phyloP scores from a whole-genome alignment of 2,329 filamentous ascomycete genomes.

The Botrytis elliptica region DNA sequence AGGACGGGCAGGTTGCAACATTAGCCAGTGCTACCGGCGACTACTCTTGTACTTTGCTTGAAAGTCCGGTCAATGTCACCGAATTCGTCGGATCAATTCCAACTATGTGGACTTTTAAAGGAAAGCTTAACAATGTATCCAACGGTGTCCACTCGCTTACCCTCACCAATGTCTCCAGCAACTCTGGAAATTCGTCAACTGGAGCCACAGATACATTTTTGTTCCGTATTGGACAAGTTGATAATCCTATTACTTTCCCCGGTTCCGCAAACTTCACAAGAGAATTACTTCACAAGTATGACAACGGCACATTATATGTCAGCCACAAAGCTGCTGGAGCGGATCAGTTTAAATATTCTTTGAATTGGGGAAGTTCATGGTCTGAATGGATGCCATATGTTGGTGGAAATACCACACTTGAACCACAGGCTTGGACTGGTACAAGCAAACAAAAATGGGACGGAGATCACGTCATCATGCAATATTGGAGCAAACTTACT shows the following conservation, averaged over 20 bases:
- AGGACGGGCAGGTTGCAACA: slow-evolving; percentile 44
- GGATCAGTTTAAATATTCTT: slow-evolving; percentile 60
- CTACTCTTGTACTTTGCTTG: slow-evolving; percentile 42
- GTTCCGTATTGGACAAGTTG: slow-evolving; percentile 55
- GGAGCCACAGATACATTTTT: slow-evolving; percentile 59
- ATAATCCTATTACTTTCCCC: slow-evolving; percentile 61
- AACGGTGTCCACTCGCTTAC: slow-evolving; percentile 61
- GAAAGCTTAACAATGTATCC: slow-evolving; percentile 53
- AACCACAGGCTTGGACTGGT: slow-evolving; percentile 55
- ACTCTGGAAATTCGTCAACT: slow-evolving; percentile 46
- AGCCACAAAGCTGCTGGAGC: slow-evolving; percentile 61
- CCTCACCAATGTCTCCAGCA: slow-evolving; percentile 50
- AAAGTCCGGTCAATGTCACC: slow-evolving; percentile 41
- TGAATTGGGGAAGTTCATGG: slow-evolving; percentile 59
- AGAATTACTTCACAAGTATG: slow-evolving; percentile 48
- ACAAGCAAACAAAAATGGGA: slow-evolving; percentile 57
- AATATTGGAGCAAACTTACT: slow-evolving; percentile 60
- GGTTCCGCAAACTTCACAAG: slow-evolving; percentile 56
- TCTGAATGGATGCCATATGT: slow-evolving; percentile 57
- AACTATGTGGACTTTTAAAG: slow-evolving; percentile 53
- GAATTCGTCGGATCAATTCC: slow-evolving; percentile 53
- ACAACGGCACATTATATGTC: slow-evolving; percentile 48
- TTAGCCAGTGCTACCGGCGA: slow-evolving; percentile 46
- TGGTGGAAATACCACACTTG: slow-evolving; percentile 50
- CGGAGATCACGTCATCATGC: slow-evolving; percentile 60